Evolutionary conservation across 2,329 filamentous ascomycete genomes (phyloP), one percentile per base, ranked within the genome.

Genomic region (Aspergillus chevalieri): DNA sequence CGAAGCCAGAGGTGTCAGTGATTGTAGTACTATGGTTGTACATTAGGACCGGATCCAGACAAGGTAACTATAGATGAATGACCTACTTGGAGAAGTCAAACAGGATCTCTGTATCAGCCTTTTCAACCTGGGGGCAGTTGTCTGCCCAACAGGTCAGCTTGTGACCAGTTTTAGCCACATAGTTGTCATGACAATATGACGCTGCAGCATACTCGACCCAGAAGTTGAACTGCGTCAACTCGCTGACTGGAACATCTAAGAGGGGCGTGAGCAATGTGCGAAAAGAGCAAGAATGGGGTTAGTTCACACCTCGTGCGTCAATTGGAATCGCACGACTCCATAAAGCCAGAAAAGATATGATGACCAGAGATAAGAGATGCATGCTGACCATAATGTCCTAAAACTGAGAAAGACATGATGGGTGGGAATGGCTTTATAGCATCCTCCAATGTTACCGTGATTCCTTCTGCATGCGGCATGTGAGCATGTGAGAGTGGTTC

Each of bases 191-290:
- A 56, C 76, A 79, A 61, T 78, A 78, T 26, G 75, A 63, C 0
- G 76, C 76, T 1, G 74, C 75, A 3, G 74, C 71, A 60, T 76
- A 79, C 52, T 78, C 73, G 46, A 72, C 70, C 63, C 74, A 76
- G 54, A 76, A 72, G 10, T 66, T 54, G 9, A 78, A 67, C 10
- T 42, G 17, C 9, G 39, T 22, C 3, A 42, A n/a, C 17, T 42
- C 39, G 14, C 9, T 14, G 39, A 17, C 21, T 14, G 39, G 21
- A 17, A 42, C 39, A 24, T 42, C 39, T 42, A 42, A 22, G 21
- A 22, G 34, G n/a, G 3, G n/a, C 3, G 34, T 36, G n/a, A 36
- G 34, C 34, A 36, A 17, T 9, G 14, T 14, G 34, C 34, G 21
- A 36, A 34, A n/a, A 36, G 14, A 17, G n/a, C 4, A 36, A 17